A percentile compares a stretch with the other conserved stretches of the same genome.
phyloP scores from a whole-genome alignment of 495 filamentous ascomycete species.

The Penicillium egyptiacum region DNA sequence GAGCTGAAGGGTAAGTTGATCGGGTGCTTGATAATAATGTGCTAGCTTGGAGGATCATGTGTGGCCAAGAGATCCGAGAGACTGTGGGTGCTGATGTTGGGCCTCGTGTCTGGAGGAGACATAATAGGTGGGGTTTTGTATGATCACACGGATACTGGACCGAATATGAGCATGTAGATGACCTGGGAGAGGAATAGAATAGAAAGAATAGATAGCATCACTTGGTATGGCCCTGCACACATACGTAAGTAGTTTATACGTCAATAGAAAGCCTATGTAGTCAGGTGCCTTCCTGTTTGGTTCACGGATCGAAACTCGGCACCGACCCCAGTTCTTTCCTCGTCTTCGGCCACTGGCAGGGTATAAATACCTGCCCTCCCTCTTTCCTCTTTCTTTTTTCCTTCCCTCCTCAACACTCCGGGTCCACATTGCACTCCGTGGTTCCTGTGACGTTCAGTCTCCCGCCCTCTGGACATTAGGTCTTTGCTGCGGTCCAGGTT shows the following conservation, averaged over 20 bases:
- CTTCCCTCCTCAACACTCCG: neutral
- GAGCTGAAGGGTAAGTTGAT: too few species aligned
- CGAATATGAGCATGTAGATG: neutral
- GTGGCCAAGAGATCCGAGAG: neutral
- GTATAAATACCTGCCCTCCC: neutral
- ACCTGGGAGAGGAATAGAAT: neutral
- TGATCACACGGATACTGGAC: neutral
- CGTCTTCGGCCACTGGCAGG: neutral
- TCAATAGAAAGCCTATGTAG: too few species aligned
- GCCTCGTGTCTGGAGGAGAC: too few species aligned
- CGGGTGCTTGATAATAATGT: neutral
- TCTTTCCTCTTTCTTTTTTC: neutral
- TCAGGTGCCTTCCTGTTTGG: neutral
- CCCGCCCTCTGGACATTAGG: too few species aligned
- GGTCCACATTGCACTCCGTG: too few species aligned
- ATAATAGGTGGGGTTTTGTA: neutral
- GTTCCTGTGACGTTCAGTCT: too few species aligned
- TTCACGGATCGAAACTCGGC: neutral
- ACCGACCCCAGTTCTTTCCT: neutral
- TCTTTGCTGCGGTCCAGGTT: too few species aligned
- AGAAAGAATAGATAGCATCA: too few species aligned
- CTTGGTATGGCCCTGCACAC: too few species aligned
- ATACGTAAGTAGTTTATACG: too few species aligned
- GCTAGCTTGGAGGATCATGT: neutral
- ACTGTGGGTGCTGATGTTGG: neutral